Evolutionary conservation across 2,329 filamentous ascomycete species (phyloP).

Genomic region (Ascomycota sp.): DNA sequence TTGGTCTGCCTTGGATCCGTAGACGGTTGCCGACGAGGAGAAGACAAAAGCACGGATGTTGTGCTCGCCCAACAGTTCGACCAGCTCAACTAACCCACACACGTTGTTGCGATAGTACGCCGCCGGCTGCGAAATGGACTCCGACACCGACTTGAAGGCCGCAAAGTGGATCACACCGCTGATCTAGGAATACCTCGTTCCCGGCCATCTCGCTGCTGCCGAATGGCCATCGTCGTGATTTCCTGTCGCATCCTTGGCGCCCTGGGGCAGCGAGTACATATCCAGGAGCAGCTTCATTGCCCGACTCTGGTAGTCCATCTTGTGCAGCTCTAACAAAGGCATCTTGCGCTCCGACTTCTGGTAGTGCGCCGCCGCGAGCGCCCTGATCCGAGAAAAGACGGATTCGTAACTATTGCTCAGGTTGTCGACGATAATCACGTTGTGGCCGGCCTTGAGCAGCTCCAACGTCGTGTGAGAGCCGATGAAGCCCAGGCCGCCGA

Average conservation of each 20-base stretch:
- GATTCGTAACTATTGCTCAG: constrained; percentile 20
- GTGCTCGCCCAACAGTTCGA: constrained; percentile 31
- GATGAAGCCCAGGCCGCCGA: constrained; percentile 31
- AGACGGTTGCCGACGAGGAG: constrained; percentile 44
- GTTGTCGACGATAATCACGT: constrained; percentile 25
- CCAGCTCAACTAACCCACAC: constrained; percentile 36
- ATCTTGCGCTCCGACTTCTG: constrained; percentile 6
- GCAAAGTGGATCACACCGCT: constrained; percentile 45
- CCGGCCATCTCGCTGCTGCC: too few species aligned
- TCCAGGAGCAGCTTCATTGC: constrained; percentile 16
- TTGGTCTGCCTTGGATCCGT: constrained; percentile 29
- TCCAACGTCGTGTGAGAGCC: constrained; percentile 32
- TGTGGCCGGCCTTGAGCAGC: constrained; percentile 28
- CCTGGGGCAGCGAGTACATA: constrained; percentile 8
- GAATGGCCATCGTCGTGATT: too few species aligned
- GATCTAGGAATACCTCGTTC: constrained; percentile 21
- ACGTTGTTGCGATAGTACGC: constrained; percentile 49
- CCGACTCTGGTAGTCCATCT: constrained; percentile 16
- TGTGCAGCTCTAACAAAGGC: constrained; percentile 13
- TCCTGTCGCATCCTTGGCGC: background rate
- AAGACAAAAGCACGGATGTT: constrained; percentile 45
- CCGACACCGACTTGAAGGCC: constrained; percentile 41
- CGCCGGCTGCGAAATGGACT: constrained; percentile 36
- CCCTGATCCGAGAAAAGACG: constrained; percentile 4
- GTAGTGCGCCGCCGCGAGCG: constrained; percentile 9